Base-by-base conservation (phyloP, 2,329 filamentous ascomycete species). In the Dactylellina drechsleri region DNA sequence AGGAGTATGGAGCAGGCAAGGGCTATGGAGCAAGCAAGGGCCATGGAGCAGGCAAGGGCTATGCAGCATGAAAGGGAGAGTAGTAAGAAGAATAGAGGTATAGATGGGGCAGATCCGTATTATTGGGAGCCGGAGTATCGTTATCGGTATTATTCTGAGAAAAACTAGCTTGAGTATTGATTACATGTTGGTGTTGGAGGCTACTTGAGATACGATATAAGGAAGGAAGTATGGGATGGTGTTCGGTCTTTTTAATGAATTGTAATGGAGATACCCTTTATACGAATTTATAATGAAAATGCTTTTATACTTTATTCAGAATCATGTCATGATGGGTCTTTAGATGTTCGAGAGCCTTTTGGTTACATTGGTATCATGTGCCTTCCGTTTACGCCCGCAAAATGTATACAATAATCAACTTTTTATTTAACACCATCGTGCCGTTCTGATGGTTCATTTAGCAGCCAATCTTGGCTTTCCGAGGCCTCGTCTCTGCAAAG, bases 401-500 rank as follows among this genome's bases (percentile, higher is more conserved):
- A 47, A 45, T 36, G 36, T n/a, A 16, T 36, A 36, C 31, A 36
- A 36, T 2, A 36, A 36, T 36, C 2, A 8, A 36, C 31, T 7
- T 36, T 36, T 36, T 10, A 36, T 36, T 7, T 36, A 7, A 36
- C 31, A 8, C 1, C 10, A 36, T 36, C 2, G 6, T 36, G 5
- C 10, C 6, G 31, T 36, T 6, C 3, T 36, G 4, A 28, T 18
- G 16, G 26, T 40, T 66, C 43, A 67, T 16, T 16, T 68, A 1
- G 71, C 56, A n/a, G 53, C 18, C n/a, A 68, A 49, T 8, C 18
- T 20, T 26, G 71, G 58, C 31, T 59, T 68, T 31, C 71, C 71
- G n/a, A 75, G 23, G 47, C 52, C 71, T n/a, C 50, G 53, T 45
- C 71, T 67, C 71, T 75, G 47, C 59, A 59, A 20, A 18, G 7